phyloP scores from a whole-genome alignment of 768 basidiomycete species.

The Steccherinum ochraceum region DNA sequence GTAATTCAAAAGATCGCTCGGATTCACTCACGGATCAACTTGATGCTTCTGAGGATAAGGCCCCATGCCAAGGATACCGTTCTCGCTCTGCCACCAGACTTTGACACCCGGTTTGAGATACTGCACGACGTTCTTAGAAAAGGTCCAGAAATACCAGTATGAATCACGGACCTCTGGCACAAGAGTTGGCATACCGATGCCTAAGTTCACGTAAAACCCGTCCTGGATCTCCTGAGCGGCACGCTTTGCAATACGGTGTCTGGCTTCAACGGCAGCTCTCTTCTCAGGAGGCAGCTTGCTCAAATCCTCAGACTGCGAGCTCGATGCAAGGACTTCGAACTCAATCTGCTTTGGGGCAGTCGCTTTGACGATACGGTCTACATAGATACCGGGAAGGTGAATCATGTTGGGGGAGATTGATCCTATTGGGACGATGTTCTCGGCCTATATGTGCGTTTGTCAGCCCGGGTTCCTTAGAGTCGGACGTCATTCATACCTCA shows the following conservation, averaged over 20 bases:
- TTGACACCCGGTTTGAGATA: conserved; percentile 64
- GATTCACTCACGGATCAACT: conserved; percentile 63
- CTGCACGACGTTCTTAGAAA: conserved; percentile 2
- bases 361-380: conserved; percentile 82
- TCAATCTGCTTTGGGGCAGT: conserved; percentile 77
- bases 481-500: conserved; percentile 41
- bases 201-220: conserved; percentile 84
- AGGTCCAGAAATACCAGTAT: neutral
- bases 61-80: conserved; percentile 84
- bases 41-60: conserved; percentile 82
- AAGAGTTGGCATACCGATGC: conserved; percentile 88
- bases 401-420: conserved; percentile 75
- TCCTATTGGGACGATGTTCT: conserved; percentile 82
- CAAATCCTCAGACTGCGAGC: conserved; percentile 24
- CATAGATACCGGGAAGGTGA: conserved; percentile 80
- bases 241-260: conserved; percentile 75
- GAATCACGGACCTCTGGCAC: conserved; percentile 51
- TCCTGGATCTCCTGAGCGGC: conserved; percentile 88
- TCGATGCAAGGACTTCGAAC: conserved; percentile 59
- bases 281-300: conserved; percentile 37
- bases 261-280: conserved; percentile 38
- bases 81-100: conserved; percentile 92
- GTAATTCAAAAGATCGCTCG: neutral
- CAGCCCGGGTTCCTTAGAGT: neutral
- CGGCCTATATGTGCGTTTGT: conserved; percentile 49